Conservation (phyloP, 306 rosid genomes). For the Abrus pulchellus region DNA sequence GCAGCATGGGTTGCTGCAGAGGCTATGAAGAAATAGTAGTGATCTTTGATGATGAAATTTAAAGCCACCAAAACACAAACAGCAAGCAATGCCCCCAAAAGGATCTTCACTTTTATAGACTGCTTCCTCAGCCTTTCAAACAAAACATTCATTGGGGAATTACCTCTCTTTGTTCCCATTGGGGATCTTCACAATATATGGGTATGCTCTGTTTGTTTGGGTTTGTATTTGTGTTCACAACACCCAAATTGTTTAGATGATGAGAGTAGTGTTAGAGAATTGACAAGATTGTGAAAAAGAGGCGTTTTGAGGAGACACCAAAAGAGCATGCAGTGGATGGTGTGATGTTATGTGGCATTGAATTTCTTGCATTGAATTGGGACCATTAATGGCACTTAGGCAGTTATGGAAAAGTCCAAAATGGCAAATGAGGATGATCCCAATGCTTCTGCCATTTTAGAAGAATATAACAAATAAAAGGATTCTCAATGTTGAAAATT, state of each 20-base stretch:
- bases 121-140: slow-evolving; percentile 63
- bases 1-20: slow-evolving; percentile 59
- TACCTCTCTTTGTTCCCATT: slow-evolving; percentile 66
- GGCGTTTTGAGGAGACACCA: slow-evolving; percentile 35
- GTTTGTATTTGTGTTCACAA: neutral
- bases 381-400: neutral
- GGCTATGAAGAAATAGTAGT: slow-evolving; percentile 55
- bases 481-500: neutral
- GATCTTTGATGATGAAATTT: slow-evolving; percentile 46
- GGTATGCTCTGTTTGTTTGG: neutral
- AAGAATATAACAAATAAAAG: neutral
- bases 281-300: neutral
- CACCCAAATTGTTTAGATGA: neutral
- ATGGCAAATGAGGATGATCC: neutral
- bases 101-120: slow-evolving; percentile 61
- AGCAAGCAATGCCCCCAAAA: slow-evolving; percentile 53
- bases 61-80: slow-evolving; percentile 59
- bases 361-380: slow-evolving; percentile 17
- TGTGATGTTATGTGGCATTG: slow-evolving; percentile 18
- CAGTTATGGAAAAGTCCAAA: neutral
- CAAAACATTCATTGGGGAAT: slow-evolving; percentile 48
- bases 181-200: neutral
- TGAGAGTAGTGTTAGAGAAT: neutral
- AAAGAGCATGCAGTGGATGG: slow-evolving; percentile 32
- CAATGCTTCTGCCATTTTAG: neutral